Conservation (phyloP, 495 filamentous ascomycete species). For the Penicillium argentinense region DNA sequence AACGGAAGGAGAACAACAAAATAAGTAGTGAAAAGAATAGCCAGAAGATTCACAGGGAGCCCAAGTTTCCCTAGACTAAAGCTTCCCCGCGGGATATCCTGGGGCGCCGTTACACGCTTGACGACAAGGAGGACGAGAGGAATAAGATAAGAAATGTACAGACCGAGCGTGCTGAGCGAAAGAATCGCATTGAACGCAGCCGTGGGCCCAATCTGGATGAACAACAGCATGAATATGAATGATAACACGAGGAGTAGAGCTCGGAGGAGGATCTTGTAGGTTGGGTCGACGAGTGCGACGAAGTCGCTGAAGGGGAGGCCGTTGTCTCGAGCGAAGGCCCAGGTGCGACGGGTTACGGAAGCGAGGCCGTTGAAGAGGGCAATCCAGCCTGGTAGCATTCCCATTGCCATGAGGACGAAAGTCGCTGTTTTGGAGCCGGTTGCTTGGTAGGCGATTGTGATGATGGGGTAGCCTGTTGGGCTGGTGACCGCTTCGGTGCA, state of each 20-base stretch:
- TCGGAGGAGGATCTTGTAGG: conserved; percentile 47
- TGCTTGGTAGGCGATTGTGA: conserved; percentile 51
- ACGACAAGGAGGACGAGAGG: conserved; percentile 42
- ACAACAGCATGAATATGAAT: conserved; percentile 30
- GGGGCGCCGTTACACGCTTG: conserved; percentile 23
- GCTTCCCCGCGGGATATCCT: conserved; percentile 28
- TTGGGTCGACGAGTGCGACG: conserved; percentile 43
- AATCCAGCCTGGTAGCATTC: conserved; percentile 37
- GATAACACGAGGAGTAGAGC: conserved; percentile 26
- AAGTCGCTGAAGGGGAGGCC: conserved; percentile 56
- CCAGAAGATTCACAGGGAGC: conserved; percentile 40
- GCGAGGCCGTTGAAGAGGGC: conserved; percentile 51
- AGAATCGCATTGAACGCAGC: conserved; percentile 44
- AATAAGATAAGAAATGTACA: conserved; percentile 44
- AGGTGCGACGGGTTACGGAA: conserved; percentile 53
- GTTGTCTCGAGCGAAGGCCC: conserved; percentile 61
- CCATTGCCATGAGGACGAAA: conserved; percentile 43
- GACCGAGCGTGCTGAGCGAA: conserved; percentile 35
- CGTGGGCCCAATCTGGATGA: conserved; percentile 42
- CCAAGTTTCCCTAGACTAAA: conserved; percentile 36
- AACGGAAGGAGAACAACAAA: conserved; percentile 47
- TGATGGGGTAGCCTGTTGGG: conserved; percentile 52
- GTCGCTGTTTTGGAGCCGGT: conserved; percentile 45
- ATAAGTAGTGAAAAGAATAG: conserved; percentile 41
- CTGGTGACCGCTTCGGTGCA: conserved; percentile 31